Base-by-base conservation (phyloP, 2,329 filamentous ascomycete species). In the Talaromyces pinophilus region DNA sequence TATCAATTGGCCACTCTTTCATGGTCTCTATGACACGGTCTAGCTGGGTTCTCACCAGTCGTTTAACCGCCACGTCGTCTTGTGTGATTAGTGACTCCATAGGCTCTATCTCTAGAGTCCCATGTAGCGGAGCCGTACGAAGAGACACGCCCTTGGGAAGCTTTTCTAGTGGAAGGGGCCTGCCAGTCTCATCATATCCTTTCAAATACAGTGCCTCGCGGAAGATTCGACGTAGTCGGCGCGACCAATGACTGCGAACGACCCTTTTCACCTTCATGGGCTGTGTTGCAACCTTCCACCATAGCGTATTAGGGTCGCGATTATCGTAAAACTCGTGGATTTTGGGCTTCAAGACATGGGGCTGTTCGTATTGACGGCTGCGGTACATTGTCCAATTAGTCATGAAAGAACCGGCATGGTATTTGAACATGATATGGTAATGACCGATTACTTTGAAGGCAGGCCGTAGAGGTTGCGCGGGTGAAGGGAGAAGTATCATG, bases 211-310 rank as follows among this genome's bases (percentile, higher is more conserved):
- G 71, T 13, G 81, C 81, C 59, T 80, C 74, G 54, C 71, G 70
- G 59, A 87, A 81, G 2, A 83, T 83, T 35, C 75, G 69, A 52
- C 80, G 76, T 33, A 82, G 69, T 71, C 82, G 80, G 67, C 82
- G 78, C 28, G 74, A 74, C 28, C 75, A 75, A 74, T 79, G 81
- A 13, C 79, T 81, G 22, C 86, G 78, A n/a, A 87, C 78, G 25
- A 82, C 80, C 7, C 76, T 75, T 64, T 82, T 83, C 25, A 69
- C 22, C 17, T 69, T 69, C 63, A 71, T 73, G 63, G 67, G 71
- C 67, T 62, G 75, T 68, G 65, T 74, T 62, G 65, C 79, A 5
- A 83, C 78, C 17, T 75, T 73, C 81, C 82, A 85, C 80, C 84
- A 84, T 19, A 87, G 76, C 40, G 75, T 76, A 70, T 79, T 75